phyloP scores from a whole-genome alignment of 2,329 filamentous ascomycete species.

The Ascochyta lentis region DNA sequence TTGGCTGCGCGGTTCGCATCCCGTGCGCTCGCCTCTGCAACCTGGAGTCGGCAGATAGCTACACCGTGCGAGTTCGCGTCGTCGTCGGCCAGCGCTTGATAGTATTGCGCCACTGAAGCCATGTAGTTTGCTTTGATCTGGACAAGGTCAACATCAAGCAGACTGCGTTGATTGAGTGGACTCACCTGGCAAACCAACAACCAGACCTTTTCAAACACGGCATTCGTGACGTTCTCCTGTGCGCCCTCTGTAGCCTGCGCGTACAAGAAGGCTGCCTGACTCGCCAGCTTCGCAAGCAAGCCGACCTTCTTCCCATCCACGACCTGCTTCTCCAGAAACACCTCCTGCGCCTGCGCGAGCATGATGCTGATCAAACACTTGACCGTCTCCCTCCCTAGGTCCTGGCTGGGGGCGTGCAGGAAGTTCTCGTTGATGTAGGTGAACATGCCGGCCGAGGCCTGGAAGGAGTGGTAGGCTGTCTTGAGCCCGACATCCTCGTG shows the following conservation, averaged over 20 bases:
- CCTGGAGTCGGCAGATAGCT: constrained; percentile 80
- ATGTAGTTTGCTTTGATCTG: constrained; percentile 80
- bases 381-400: constrained; percentile 92
- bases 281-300: constrained; percentile 88
- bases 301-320: constrained; percentile 91
- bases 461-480: constrained; percentile 96
- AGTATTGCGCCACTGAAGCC: constrained; percentile 88
- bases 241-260: constrained; percentile 85
- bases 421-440: constrained; percentile 99
- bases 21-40: constrained; percentile 78
- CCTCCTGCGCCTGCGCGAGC: constrained; percentile 94
- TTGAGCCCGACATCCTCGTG: constrained; percentile 93
- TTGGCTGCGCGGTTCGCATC: constrained; percentile 79
- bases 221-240: constrained; percentile 89
- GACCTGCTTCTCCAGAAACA: constrained; percentile 96
- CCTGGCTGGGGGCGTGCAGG: constrained; percentile 93
- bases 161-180: not conserved
- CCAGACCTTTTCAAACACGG: constrained; percentile 95
- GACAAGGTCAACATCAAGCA: constrained; percentile 13
- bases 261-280: constrained; percentile 89
- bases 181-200: constrained; percentile 77
- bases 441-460: constrained; percentile 98
- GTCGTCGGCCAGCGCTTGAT: constrained; percentile 88
- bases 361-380: constrained; percentile 93
- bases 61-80: constrained; percentile 87